Conservation (phyloP, 257 asterid genomes). For the Solanum neorickii region DNA sequence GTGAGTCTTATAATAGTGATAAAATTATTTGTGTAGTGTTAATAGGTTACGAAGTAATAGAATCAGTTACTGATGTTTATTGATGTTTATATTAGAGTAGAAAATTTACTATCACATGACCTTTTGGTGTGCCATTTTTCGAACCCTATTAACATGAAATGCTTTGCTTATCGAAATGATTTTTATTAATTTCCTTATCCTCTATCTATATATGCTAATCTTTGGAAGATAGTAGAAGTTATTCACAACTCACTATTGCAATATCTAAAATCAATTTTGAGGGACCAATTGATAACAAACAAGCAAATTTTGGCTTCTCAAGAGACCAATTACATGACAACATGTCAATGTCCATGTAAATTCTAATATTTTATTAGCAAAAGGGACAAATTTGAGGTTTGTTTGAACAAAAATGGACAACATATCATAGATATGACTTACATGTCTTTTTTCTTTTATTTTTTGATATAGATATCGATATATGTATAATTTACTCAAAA, state of each 20-base stretch:
- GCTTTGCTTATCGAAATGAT: accelerated
- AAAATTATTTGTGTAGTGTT: accelerated
- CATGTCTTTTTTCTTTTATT: neutral
- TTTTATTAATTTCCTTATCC: neutral
- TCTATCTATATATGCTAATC: neutral
- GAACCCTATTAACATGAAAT: accelerated
- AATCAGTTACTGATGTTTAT: neutral
- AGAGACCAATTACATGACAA: neutral
- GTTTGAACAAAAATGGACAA: neutral
- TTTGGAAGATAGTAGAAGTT: neutral
- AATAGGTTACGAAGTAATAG: neutral
- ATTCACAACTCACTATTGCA: neutral
- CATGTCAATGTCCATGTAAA: neutral
- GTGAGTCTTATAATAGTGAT: accelerated
- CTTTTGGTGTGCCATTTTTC: accelerated
- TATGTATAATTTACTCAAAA: neutral
- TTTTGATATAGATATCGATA: neutral
- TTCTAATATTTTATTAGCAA: neutral
- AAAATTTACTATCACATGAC: too few relatives aligned
- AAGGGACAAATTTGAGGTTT: neutral
- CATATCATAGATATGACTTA: neutral
- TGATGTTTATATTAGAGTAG: neutral
- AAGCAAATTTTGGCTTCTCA: neutral
- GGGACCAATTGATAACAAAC: neutral
- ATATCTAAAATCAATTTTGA: neutral